These are phyloP conservation scores for Ceratocystis diversiconidia DNA, from an alignment of 2,329 filamentous ascomycete genomes.

Conservation along the genomic window DNA sequence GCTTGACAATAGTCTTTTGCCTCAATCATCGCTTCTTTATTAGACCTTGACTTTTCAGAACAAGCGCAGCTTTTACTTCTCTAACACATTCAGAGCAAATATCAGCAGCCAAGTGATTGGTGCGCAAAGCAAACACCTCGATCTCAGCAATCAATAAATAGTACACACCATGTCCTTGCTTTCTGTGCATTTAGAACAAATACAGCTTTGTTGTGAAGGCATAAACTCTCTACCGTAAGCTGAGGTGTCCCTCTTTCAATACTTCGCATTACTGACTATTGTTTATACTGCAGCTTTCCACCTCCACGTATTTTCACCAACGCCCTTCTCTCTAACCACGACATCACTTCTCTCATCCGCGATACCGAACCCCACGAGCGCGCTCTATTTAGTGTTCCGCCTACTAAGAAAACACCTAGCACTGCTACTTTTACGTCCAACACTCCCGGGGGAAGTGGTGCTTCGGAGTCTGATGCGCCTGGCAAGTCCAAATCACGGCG, in stretches of 20 bases:
- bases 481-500: constrained; percentile 31
- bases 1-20: background rate
- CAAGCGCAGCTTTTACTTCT: background rate
- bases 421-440: constrained; percentile 22
- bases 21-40: background rate
- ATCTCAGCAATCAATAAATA: background rate
- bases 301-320: constrained; percentile 92
- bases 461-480: constrained; percentile 27
- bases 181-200: constrained; percentile 60
- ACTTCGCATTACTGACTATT: constrained; percentile 10
- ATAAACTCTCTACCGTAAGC: constrained; percentile 61
- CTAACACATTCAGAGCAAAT: too few relatives aligned
- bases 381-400: constrained; percentile 83
- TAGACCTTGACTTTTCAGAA: background rate
- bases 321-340: constrained; percentile 70
- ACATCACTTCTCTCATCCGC: constrained; percentile 87
- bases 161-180: constrained; percentile 51
- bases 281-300: constrained; percentile 51
- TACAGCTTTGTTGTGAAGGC: constrained; percentile 58
- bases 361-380: constrained; percentile 92
- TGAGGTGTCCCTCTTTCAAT: background rate
- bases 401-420: constrained; percentile 32
- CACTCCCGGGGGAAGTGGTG: constrained; percentile 25
- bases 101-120: too few relatives aligned
- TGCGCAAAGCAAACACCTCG: background rate